Evolutionary conservation across 2,329 filamentous ascomycete genomes (phyloP), one percentile per base, ranked within the genome.

Genomic region (Stagonosporopsis vannaccii): DNA sequence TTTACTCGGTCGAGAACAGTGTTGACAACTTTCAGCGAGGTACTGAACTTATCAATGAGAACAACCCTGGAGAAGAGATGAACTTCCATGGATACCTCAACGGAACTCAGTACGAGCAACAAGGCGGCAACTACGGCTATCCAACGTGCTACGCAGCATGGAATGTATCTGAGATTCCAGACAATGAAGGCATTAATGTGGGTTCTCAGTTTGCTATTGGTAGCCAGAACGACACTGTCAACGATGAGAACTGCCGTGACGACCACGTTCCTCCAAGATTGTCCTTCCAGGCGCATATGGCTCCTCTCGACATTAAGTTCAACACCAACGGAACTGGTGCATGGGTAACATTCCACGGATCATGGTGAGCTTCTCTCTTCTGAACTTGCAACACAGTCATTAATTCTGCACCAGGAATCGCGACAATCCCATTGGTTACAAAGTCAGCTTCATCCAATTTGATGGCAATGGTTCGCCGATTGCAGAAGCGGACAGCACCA

Each of bases 31-130:
- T 91, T 15, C 75, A 75, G 13, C 81, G 89, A 28, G 74, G 81
- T 43, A 84, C 82, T 9, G 62, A 79, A n/a, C 86, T 89, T 58
- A 82, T 90, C 40, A 86, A 89, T 62, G 73, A 84, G 57, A 80
- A 90, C 65, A 92, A 92, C 66, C 89, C 89, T 0, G 89, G 82
- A 15, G 90, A 92, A 69, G 87, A 92, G 74, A 75, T 92, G 71
- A 91, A 92, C 73, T 90, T 85, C 71, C 85, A 89, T 57, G 89
- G 89, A 3, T 83, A 81, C 54, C 77, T 90, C 3, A 82, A 83
- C 40, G 79, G 80, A n/a, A 82, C 81, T 0, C 11, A 62, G 7
- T 75, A 72, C 19, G 56, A 64, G 2, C 65, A 75, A 26, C 76
- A 82, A 66, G 81, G 79, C 17, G 66, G 68, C 3, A 90, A 91